phyloP scores from a whole-genome alignment of 1,284 basidiomycete species.

The Boletellus sp. region DNA sequence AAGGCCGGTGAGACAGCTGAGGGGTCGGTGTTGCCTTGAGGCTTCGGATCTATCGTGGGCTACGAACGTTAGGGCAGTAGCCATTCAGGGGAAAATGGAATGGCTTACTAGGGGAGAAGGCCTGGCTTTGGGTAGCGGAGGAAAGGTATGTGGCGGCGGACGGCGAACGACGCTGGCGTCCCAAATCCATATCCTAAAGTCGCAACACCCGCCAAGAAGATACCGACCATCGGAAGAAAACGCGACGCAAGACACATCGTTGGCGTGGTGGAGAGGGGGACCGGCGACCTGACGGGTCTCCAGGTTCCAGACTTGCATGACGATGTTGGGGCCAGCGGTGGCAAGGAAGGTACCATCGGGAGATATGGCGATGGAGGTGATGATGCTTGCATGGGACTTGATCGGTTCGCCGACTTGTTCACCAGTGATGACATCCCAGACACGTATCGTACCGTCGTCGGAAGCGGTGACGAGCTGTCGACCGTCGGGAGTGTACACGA shows the following conservation, averaged over 20 bases:
- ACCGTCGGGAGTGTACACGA: conserved; percentile 30
- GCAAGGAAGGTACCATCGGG: conserved; percentile 31
- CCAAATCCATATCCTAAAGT: conserved; percentile 32
- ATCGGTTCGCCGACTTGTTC: conserved; percentile 32
- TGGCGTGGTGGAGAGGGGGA: conserved; percentile 26
- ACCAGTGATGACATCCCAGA: conserved; percentile 29
- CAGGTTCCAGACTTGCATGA: conserved; percentile 32
- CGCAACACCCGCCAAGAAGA: conserved; percentile 30
- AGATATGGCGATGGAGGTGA: conserved; percentile 32
- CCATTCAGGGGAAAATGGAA: neutral
- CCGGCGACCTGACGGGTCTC: conserved; percentile 18
- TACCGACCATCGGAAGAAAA: conserved; percentile 30
- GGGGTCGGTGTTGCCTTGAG: conserved; percentile 1
- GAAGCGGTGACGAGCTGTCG: conserved; percentile 26
- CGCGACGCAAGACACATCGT: conserved; percentile 30
- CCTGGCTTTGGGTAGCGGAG: conserved; percentile 7
- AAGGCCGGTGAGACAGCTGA: conserved; percentile 15
- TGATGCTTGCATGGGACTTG: conserved; percentile 26
- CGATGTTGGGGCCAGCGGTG: conserved; percentile 27
- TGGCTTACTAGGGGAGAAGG: conserved; percentile 13
- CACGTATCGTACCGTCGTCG: conserved; percentile 28
- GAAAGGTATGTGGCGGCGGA: conserved; percentile 10
- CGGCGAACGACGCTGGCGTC: conserved; percentile 22
- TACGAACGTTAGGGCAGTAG: conserved; percentile 9
- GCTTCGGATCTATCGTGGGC: conserved; percentile 9